These are phyloP conservation scores for Ophiostoma ulmi DNA, from an alignment of 2,329 filamentous ascomycete genomes.

Conservation along the genomic window DNA sequence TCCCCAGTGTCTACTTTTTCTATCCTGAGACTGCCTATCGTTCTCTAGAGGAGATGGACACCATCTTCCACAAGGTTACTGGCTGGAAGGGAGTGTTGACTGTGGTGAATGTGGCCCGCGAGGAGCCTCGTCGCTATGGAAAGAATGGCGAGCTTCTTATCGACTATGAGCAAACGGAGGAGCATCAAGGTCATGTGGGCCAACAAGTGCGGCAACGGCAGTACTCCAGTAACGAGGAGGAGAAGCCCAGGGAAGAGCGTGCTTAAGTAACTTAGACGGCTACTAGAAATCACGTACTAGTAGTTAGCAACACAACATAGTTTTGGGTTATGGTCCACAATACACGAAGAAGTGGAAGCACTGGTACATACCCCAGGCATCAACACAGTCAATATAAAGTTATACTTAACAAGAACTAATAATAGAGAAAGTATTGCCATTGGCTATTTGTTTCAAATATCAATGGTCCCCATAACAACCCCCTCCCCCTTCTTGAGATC, in stretches of 20 bases:
- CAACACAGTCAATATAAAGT: too few relatives aligned
- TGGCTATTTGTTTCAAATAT: background rate
- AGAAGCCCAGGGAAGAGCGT: conserved; percentile 3
- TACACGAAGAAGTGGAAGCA: background rate
- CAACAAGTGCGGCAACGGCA: background rate
- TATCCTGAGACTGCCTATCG: conserved; percentile 52
- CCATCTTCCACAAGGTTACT: conserved; percentile 52
- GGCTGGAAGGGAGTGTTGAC: conserved; percentile 40
- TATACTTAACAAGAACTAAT: too few relatives aligned
- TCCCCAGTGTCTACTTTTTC: conserved; percentile 49
- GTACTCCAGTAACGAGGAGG: background rate
- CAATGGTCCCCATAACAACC: background rate
- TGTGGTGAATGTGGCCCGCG: conserved; percentile 40
- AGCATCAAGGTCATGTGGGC: conserved; percentile 15
- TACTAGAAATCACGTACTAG: too few relatives aligned
- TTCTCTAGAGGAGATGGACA: conserved; percentile 64
- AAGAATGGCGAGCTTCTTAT: conserved; percentile 56
- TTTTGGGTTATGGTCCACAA: background rate
- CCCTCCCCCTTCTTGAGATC: too few relatives aligned
- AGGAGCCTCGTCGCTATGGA: conserved; percentile 53
- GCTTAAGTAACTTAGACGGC: background rate
- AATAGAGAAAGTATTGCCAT: background rate
- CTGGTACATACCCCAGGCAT: too few relatives aligned
- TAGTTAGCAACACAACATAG: too few relatives aligned
- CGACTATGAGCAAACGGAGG: conserved; percentile 33